phyloP scores from a whole-genome alignment of 2,329 filamentous ascomycete genomes.

The Neofusicoccum parvum region DNA sequence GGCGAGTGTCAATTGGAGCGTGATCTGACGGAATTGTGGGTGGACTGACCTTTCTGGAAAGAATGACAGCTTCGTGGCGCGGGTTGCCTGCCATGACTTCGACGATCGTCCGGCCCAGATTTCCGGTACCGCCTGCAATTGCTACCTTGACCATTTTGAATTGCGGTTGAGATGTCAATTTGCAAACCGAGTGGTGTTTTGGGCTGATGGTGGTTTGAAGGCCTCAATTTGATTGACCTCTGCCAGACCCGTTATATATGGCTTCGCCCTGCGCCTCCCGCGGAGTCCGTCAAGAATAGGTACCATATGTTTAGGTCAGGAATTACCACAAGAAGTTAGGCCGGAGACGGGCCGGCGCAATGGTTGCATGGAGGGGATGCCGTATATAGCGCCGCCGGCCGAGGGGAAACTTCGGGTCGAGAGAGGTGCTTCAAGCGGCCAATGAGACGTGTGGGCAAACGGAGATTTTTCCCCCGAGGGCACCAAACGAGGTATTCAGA shows the following conservation, averaged over 20 bases:
- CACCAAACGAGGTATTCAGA: background rate
- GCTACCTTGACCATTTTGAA: conserved; percentile 46
- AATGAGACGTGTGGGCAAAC: background rate
- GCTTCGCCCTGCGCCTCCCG: background rate
- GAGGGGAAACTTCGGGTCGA: background rate
- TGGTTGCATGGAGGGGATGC: background rate
- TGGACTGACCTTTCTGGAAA: conserved; percentile 43
- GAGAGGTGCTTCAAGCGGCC: too few species aligned
- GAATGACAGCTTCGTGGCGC: conserved; percentile 44
- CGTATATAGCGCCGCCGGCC: background rate
- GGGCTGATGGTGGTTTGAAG: too few species aligned
- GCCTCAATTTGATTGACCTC: too few species aligned
- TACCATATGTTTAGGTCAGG: too few species aligned
- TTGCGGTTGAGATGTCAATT: too few species aligned
- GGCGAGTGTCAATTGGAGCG: background rate
- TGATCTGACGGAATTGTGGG: background rate
- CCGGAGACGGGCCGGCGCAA: background rate
- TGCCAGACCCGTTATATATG: background rate
- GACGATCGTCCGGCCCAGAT: conserved; percentile 51
- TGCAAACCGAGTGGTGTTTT: too few species aligned
- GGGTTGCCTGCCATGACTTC: conserved; percentile 42
- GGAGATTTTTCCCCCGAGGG: background rate
- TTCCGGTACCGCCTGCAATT: conserved; percentile 51
- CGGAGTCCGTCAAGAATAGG: background rate
- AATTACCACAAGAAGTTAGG: background rate